A percentile compares a stretch with the other conserved stretches of the same genome.
These are phyloP conservation scores for Hypoxylon sp. DNA, from an alignment of 2,329 filamentous ascomycete genomes.

Conservation along the genomic window DNA sequence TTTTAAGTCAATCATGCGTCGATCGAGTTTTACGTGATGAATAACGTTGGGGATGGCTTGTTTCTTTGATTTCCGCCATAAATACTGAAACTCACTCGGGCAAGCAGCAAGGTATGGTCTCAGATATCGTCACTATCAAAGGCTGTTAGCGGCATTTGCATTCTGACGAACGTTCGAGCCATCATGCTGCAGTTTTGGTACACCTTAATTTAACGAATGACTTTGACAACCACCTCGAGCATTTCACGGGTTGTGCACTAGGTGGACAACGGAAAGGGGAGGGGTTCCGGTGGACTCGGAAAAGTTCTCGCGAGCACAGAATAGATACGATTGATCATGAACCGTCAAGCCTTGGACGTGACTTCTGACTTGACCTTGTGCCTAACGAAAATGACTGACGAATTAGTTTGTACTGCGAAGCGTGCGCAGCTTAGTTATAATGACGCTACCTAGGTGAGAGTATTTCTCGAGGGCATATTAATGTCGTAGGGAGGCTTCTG, in stretches of 20 bases:
- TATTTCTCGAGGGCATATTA: neutral
- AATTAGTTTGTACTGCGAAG: neutral
- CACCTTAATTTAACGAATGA: slow-evolving; percentile 50
- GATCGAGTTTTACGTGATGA: slow-evolving; percentile 41
- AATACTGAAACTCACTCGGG: slow-evolving; percentile 45
- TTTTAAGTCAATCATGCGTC: slow-evolving; percentile 42
- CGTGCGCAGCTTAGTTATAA: neutral
- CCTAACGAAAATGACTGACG: neutral
- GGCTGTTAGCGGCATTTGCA: slow-evolving; percentile 41
- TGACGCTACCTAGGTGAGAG: neutral
- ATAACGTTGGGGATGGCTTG: slow-evolving; percentile 38
- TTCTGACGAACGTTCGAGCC: slow-evolving; percentile 42
- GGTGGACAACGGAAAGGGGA: slow-evolving; percentile 49
- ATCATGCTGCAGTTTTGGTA: slow-evolving; percentile 46
- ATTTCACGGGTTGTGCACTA: slow-evolving; percentile 52
- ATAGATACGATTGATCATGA: slow-evolving; percentile 48
- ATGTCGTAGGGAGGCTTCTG: neutral
- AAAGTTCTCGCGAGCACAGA: slow-evolving; percentile 50
- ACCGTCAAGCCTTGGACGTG: slow-evolving; percentile 10
- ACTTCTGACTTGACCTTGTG: neutral
- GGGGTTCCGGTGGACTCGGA: slow-evolving; percentile 50
- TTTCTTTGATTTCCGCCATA: slow-evolving; percentile 50
- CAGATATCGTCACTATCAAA: slow-evolving; percentile 44
- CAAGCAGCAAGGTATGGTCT: slow-evolving; percentile 48
- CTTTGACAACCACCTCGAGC: slow-evolving; percentile 50